Evolutionary conservation across 306 rosid genomes (phyloP), one percentile per base, ranked within the genome.

Genomic region (Styphnolobium japonicum): DNA sequence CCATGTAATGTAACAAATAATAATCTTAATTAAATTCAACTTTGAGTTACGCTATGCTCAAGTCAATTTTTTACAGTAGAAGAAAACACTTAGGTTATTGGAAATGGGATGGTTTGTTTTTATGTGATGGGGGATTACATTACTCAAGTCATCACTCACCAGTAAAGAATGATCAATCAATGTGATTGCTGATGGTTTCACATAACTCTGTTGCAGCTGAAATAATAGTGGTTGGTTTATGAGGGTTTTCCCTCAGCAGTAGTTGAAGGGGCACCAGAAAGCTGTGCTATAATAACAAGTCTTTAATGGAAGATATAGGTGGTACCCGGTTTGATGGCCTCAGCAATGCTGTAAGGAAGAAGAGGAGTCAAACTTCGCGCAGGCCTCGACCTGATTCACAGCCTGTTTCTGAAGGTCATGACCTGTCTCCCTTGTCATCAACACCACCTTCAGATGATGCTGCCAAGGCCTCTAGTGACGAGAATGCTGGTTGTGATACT

Each of bases 311-410:
- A 61, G 96, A 95, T 71, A 80, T 78, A 49, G 85, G 88, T 7
- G 63, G 77, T 65, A 55, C 77, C 78, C 78, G 85, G 68, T 83
- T 88, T 60, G 90, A 88, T 70, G 86, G 93, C 65, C 83, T 91
- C 36, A 81, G 75, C 84, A 86, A 72, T 84, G 83, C 92, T 58
- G 87, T 90, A 39, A 93, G 91, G 90, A 91, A 85, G 90, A 95
- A 90, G 84, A 93, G 99, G 80, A 92, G 90, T 82, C 99, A 88
- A 58, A 89, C 93, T 56, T 92, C 81, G 8, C 97, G 98, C 46
- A 87, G 96, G 70, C 97, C 93, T 51, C 91, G 90, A 7, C 91
- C 93, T 21, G 97, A 92, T 71, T 92, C 97, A 6, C 94, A 84
- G 63, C 88, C 89, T 70, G 73, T 72, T 64, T 77, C 73, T 7